Evolutionary conservation across 2,329 filamentous ascomycete species (phyloP), one percentile per base, ranked within the genome.

Genomic region (Raffaelea arxii): DNA sequence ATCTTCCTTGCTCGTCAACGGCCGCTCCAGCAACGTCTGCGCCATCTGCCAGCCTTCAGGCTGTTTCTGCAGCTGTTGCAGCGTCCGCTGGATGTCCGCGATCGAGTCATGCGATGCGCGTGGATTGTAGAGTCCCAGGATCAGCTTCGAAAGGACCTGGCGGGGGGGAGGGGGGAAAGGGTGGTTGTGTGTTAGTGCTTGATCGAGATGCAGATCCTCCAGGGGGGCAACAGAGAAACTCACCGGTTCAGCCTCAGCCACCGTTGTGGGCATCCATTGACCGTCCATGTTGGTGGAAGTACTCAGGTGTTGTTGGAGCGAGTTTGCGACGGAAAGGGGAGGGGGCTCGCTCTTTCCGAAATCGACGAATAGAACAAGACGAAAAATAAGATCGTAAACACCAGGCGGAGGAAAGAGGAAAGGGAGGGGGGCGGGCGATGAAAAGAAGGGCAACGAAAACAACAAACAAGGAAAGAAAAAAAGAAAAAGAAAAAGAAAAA

Each of bases 1-100:
- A 54, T 86, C 80, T 21, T 76, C 68, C 50, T 78, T 80, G 43
- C 70, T 70, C 6, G 11, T 24, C 9, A 43, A 37, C 0, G 50
- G 46, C 10, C 52, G 50, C 10, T 54, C 51, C 11, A 96, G 69
- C 14, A 97, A 71, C 44, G 79, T 78, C 58, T 91, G 82, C 19
- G 88, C 89, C 40, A 96, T 74, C 47, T 84, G 75, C 92, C 92
- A 98, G 46, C 89, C 91, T 57, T 86, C 74, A 2, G 82, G 72
- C 3, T 87, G 86, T 54, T 80, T 80, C 60, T 97, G 92, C 18
- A 96, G 69, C 23, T 74, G 72, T 51, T 92, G 86, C 14, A 98
- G 70, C 14, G 82, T 78, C 47, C 85, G 80, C 60, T 97, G 86
- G 41, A 74, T 72, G 19, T 62, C 64, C 11, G 68, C 61, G 44